Conservation (phyloP, 768 basidiomycete genomes). For the Nevesoporus exiguus region DNA sequence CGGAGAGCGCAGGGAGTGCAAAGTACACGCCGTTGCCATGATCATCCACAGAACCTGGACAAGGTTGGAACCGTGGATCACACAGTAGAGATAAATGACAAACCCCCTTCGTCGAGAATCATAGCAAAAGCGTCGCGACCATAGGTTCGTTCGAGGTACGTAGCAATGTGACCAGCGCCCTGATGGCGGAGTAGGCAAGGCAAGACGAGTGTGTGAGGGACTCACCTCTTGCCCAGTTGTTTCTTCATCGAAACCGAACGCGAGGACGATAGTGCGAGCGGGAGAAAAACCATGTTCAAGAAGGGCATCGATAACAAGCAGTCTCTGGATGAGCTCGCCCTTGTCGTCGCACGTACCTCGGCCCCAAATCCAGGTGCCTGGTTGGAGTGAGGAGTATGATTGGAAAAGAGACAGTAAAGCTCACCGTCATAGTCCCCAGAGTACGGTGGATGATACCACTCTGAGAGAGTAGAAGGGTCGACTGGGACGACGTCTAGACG, state of each 20-base stretch:
- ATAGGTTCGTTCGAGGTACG: neutral
- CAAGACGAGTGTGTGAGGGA: neutral
- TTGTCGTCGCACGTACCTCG: neutral
- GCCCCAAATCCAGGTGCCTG: neutral
- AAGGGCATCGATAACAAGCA: neutral
- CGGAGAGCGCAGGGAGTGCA: neutral
- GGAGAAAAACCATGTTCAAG: neutral
- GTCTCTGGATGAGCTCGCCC: neutral
- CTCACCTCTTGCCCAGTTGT: neutral
- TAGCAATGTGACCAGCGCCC: neutral
- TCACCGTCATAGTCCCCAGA: neutral
- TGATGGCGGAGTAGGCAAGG: neutral
- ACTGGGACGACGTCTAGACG: neutral
- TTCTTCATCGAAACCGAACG: neutral
- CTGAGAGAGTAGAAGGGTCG: neutral
- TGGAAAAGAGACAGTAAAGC: neutral
- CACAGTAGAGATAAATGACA: neutral
- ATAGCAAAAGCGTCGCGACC: neutral
- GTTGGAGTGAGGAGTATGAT: neutral
- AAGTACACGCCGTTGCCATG: neutral
- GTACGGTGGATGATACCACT: neutral
- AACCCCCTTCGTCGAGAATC: neutral
- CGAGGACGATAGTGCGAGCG: neutral
- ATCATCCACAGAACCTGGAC: neutral
- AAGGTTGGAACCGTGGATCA: neutral